A percentile compares a stretch with the other conserved stretches of the same genome.
Conservation (phyloP, 2,329 filamentous ascomycete species). For the Penicillium sp. region DNA sequence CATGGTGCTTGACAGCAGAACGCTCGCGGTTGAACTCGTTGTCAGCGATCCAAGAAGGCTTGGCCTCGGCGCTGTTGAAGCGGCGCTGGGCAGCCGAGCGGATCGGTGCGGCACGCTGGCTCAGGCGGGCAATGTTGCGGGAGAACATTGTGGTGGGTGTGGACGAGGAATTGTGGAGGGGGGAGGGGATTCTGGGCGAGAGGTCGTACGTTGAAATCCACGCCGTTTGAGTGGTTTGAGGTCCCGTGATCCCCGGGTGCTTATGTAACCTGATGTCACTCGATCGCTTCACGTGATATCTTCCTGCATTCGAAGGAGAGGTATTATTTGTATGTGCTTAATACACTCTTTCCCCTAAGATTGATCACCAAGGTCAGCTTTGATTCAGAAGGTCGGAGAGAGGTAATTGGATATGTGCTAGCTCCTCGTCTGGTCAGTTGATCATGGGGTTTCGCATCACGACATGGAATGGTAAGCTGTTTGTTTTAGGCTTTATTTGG, state of each 20-base stretch:
- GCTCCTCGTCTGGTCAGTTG: constrained; percentile 20
- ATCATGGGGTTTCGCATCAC: constrained; percentile 76
- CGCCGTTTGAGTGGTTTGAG: constrained; percentile 24
- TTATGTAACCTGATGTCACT: constrained; percentile 27
- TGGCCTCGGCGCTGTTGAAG: constrained; percentile 63
- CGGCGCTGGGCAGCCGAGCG: constrained; percentile 67
- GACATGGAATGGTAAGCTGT: constrained; percentile 75
- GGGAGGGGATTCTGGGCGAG: constrained; percentile 16
- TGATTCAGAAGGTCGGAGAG: background rate
- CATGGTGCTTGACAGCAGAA: constrained; percentile 86
- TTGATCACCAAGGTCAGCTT: background rate
- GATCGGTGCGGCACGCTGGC: constrained; percentile 61
- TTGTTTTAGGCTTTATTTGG: background rate
- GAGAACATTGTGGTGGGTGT: constrained; percentile 58
- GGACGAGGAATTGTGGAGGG: constrained; percentile 24
- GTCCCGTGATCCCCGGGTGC: constrained; percentile 27
- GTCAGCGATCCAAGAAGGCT: constrained; percentile 66
- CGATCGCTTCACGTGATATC: constrained; percentile 15
- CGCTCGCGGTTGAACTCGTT: constrained; percentile 95
- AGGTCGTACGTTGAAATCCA: constrained; percentile 25
- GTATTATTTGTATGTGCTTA: background rate
- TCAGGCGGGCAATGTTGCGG: constrained; percentile 61
- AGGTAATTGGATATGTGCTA: background rate
- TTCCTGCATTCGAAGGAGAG: background rate
- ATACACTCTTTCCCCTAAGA: background rate